phyloP scores from a whole-genome alignment of 495 filamentous ascomycete species.

The Gamarada debralockiae region DNA sequence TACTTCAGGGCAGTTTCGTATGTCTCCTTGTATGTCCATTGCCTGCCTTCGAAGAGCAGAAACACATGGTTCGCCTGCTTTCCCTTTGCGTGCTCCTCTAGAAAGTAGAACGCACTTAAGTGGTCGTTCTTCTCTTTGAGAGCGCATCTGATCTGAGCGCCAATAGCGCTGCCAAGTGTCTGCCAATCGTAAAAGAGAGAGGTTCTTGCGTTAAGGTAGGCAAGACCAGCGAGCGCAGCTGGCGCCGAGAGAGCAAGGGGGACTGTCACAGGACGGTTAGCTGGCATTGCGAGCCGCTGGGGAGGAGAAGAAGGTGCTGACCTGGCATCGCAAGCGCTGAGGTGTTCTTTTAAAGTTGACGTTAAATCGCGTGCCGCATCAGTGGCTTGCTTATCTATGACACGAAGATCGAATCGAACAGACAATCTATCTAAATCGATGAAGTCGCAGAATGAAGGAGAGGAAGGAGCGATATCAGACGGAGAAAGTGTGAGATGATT shows the following conservation, averaged over 20 bases:
- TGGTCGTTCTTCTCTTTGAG: constrained; percentile 51
- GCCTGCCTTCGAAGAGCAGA: constrained; percentile 69
- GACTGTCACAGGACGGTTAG: constrained; percentile 20
- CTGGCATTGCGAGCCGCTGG: neutral
- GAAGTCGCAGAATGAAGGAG: too few relatives aligned
- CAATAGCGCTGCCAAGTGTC: constrained; percentile 46
- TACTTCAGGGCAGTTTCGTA: constrained; percentile 76
- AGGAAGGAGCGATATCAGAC: too few relatives aligned
- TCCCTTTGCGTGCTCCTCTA: constrained; percentile 65
- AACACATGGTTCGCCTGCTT: constrained; percentile 54
- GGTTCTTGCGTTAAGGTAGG: constrained; percentile 78
- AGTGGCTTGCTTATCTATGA: neutral
- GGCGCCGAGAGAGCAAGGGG: constrained; percentile 55
- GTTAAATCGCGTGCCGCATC: neutral
- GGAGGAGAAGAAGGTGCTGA: neutral
- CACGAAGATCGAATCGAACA: too few relatives aligned
- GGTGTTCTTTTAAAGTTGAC: neutral
- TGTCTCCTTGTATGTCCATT: constrained; percentile 77
- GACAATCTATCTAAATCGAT: too few relatives aligned
- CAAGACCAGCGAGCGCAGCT: constrained; percentile 61
- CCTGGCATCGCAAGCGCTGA: constrained; percentile 1
- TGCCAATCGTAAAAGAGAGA: constrained; percentile 62
- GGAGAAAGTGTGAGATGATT: too few relatives aligned
- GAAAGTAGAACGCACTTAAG: constrained; percentile 72
- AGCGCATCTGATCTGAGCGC: constrained; percentile 24